Base-by-base conservation (phyloP, 2,329 filamentous ascomycete species). In the Aspergillus sp. region DNA sequence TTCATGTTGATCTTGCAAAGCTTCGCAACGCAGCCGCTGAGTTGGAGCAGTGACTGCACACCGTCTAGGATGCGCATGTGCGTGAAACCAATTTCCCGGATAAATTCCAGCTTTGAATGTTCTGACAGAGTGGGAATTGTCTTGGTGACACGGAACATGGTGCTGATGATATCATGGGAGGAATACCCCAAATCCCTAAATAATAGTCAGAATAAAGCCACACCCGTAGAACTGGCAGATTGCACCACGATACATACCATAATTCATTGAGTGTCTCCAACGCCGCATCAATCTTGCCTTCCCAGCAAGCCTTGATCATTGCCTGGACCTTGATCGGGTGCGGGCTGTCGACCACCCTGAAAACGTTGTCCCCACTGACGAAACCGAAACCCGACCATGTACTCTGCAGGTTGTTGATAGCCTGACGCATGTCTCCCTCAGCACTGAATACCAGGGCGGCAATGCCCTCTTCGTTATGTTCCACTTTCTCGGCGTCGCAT, bases 11-110 rank as follows among this genome's bases (percentile, higher is more conserved):
- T 89, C 82, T 90, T 96, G 80, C 92, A 95, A 59, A 99, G 82
- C 70, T 94, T 89, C 15, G 91, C 92, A 21, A 99, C 85, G 74
- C 94, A 98, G 10, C 94, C 95, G 72, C 92, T 96, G 49, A 99
- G 83, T 78, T 99, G 95, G 60, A 99, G 84, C 64, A 97, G 85
- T 7, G 94, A 97, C 79, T 98, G 94, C 23, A 99, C 91, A 30
- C 95, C 95, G 74, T 99, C 95, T n/a, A 99, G 81, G 58, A 99
- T 94, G 76, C 96, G 93, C 95, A 99, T 99, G 74, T 99, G 95
- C 2, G 95, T 96, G 78, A 98, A 98, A 56, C 95, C 95, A 77
- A 99, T 99, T 79, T 97, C 95, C 80, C 92, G 94, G 80, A 98
- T 96, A 70, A 98, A 99, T 74, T 98, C 94, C 63, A 99, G 82